Conservation (phyloP, 2,329 filamentous ascomycete genomes). For the Lecanoromycetidae sp. region DNA sequence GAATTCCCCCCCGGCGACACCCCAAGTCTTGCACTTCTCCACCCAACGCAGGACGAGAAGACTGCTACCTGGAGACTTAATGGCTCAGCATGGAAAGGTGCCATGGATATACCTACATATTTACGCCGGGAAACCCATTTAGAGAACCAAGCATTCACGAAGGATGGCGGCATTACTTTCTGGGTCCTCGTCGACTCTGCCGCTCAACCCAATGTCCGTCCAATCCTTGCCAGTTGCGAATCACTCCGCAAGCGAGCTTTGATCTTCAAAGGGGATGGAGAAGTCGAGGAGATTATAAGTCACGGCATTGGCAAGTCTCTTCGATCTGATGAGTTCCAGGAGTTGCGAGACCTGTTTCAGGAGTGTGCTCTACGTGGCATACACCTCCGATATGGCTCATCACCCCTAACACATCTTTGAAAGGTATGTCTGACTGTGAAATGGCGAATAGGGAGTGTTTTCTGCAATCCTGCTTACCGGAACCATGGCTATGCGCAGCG, state of each 20-base stretch:
- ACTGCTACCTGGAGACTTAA: slow-evolving; percentile 42
- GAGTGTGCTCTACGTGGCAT: too few species aligned
- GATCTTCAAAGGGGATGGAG: slow-evolving; percentile 37
- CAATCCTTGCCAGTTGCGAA: slow-evolving; percentile 48
- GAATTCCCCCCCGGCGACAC: slow-evolving; percentile 38
- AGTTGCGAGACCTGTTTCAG: too few species aligned
- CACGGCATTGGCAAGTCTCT: slow-evolving; percentile 74
- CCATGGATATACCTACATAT: slow-evolving; percentile 43
- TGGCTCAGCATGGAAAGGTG: slow-evolving; percentile 45
- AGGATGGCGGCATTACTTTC: slow-evolving; percentile 43
- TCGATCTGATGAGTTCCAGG: too few species aligned
- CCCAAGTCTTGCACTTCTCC: slow-evolving; percentile 40
- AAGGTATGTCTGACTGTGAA: too few species aligned
- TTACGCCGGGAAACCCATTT: slow-evolving; percentile 46
- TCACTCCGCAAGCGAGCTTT: slow-evolving; percentile 34
- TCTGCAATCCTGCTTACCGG: slow-evolving; percentile 53
- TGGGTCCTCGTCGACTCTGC: slow-evolving; percentile 47
- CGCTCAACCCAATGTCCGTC: slow-evolving; percentile 27
- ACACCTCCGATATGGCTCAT: too few species aligned
- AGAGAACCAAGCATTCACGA: slow-evolving; percentile 39
- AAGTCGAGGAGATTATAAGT: slow-evolving; percentile 43
- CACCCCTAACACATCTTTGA: too few species aligned
- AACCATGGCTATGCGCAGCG: slow-evolving; percentile 64
- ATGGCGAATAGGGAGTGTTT: too few species aligned
- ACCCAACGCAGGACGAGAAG: slow-evolving; percentile 43